A percentile compares a stretch with the other conserved stretches of the same genome.
phyloP scores from a whole-genome alignment of 108 stramenopile species.

The Asterionellopsis glacialis region DNA sequence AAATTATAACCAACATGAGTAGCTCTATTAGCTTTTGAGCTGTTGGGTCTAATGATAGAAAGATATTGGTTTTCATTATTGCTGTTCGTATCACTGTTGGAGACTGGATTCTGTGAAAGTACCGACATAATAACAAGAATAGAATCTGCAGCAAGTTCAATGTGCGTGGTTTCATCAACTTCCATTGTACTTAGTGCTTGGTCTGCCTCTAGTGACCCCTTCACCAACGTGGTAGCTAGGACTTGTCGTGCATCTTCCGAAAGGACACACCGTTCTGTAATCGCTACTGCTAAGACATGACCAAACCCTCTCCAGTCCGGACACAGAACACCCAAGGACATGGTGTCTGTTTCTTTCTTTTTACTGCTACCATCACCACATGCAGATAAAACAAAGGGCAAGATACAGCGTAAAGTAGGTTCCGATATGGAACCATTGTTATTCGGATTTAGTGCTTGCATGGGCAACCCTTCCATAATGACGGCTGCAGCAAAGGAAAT shows the following conservation, averaged over 20 bases:
- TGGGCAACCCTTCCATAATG: slow-evolving; percentile 56
- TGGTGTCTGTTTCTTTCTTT: background rate
- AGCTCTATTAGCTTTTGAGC: background rate
- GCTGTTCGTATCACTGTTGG: too few species aligned
- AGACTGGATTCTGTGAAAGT: background rate
- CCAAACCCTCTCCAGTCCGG: slow-evolving; percentile 14
- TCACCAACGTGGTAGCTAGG: background rate
- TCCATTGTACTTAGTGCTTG: background rate
- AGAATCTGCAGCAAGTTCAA: background rate
- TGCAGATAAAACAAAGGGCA: slow-evolving; percentile 3
- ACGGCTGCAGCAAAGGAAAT: slow-evolving; percentile 65
- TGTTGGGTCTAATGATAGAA: too few species aligned
- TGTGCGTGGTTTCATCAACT: background rate
- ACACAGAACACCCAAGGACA: background rate
- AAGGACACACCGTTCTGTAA: slow-evolving; percentile 5
- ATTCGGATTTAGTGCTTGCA: slow-evolving; percentile 12
- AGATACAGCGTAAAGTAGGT: slow-evolving; percentile 1
- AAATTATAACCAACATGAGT: background rate
- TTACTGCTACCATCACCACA: background rate
- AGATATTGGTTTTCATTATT: too few species aligned
- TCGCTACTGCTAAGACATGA: slow-evolving; percentile 3
- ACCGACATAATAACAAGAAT: background rate
- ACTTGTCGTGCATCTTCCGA: background rate
- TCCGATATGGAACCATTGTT: slow-evolving; percentile 5
- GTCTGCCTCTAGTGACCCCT: slow-evolving; percentile 5